Base-by-base conservation (phyloP, 768 basidiomycete species). In the Russula sp. region DNA sequence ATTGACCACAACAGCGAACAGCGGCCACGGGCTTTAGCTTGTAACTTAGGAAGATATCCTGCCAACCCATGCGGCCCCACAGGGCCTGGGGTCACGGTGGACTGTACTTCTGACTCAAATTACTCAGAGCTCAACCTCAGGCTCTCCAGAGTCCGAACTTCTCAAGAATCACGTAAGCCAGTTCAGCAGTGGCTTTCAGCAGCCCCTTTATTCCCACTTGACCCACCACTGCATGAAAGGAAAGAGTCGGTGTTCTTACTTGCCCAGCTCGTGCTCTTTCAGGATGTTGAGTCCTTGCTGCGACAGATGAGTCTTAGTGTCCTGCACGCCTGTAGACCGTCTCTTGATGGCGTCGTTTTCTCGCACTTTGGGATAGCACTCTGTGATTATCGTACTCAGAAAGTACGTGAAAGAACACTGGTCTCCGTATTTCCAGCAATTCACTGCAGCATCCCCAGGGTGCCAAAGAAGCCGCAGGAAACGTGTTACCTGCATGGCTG, bases 351-450 rank as follows among this genome's bases (percentile, higher is more conserved):
- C 71, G 66, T 64, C 68, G 56, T 20, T 16, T 68, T 61, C 70
- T 64, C 11, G 40, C 11, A 9, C 40, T 40, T 53, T 45, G n/a
- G 7, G 7, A 8, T 63, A 80, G 76, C 80, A 98, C 88, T 92
- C 93, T 40, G 94, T 96, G n/a, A 89, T 86, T 75, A 88, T 96
- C 61, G 75, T 89, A 32, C 80, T 98, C 56, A 83, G 91, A 68
- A 94, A 94, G 75, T 97, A 94, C 71, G 84, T 97, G 63, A 82
- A 78, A 61, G 90, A 94, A 70, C 79, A 89, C 70, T 98, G 96
- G 96, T 93, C 92, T 31, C 89, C 88, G 0, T 88, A 84, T 69
- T 94, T 94, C 69, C 63, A 79, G 2, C 75, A 80, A 34, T 98
- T 95, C 75, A 88, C 79, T 57, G 84, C 88, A 11, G 86, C 89